Conservation (phyloP, 2,329 filamentous ascomycete species). For the Penicillium sp. region DNA sequence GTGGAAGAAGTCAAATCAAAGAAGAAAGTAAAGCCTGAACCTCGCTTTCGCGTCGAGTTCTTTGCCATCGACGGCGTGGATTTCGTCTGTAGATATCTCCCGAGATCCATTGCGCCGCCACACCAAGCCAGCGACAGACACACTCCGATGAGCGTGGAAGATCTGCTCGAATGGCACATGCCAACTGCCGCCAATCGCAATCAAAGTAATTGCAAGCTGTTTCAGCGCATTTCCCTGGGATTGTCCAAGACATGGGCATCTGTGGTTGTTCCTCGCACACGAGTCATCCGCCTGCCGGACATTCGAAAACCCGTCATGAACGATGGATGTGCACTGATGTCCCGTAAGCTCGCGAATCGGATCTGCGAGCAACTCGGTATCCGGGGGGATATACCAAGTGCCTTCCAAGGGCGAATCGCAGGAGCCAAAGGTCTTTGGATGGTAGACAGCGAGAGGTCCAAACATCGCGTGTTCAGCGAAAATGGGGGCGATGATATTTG, state of each 20-base stretch:
- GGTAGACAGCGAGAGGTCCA: slow-evolving; percentile 42
- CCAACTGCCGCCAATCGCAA: slow-evolving; percentile 30
- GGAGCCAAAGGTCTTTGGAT: slow-evolving; percentile 61
- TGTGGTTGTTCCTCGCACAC: slow-evolving; percentile 31
- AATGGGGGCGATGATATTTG: slow-evolving; percentile 38
- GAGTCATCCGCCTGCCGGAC: slow-evolving; percentile 36
- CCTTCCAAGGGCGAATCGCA: slow-evolving; percentile 54
- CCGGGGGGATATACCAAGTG: slow-evolving; percentile 43
- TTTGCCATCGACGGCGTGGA: slow-evolving; percentile 45
- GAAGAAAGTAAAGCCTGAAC: slow-evolving; percentile 25
- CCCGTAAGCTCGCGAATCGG: slow-evolving; percentile 44
- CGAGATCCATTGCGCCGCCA: slow-evolving; percentile 16
- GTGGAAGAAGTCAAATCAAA: slow-evolving; percentile 38
- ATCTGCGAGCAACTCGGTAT: slow-evolving; percentile 46
- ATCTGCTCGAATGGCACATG: slow-evolving; percentile 47
- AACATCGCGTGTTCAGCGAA: slow-evolving; percentile 5
- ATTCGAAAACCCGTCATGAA: slow-evolving; percentile 39
- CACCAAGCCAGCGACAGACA: slow-evolving; percentile 26
- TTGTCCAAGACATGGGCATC: slow-evolving; percentile 44
- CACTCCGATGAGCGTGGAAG: slow-evolving; percentile 35
- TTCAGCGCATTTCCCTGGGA: slow-evolving; percentile 41
- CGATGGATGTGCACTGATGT: slow-evolving; percentile 53
- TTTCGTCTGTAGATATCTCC: slow-evolving; percentile 22
- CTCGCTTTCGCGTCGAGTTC: slow-evolving; percentile 34
- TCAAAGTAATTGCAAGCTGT: slow-evolving; percentile 44